Evolutionary conservation across 805 yeast species (phyloP), one percentile per base, ranked within the genome.

Genomic region (Candida yuanshanica): DNA sequence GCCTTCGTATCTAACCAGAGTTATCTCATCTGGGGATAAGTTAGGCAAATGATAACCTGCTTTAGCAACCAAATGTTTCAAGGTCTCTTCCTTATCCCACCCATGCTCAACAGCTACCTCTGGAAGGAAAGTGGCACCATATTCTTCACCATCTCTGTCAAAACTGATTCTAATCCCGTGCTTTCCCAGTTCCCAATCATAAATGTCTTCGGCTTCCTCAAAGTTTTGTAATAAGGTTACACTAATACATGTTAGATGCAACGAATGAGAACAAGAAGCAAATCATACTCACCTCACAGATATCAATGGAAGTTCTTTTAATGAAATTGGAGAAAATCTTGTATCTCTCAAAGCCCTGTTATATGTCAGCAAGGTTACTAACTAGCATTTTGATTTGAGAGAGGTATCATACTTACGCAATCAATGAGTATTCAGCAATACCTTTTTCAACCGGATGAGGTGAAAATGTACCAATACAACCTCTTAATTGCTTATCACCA

Each of bases 401-500:
- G 12, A 24, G 13, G 9, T 4, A 17, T 21, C 13, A 14, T 5
- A 20, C 60, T 43, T 41, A 57, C 35, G 90, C 79, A 27, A 71
- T 63, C 14, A 82, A 39, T 0, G 96, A 70, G 55, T 81, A 91
- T 29, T 70, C 68, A 18, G 65, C 58, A 4, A 89, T 70, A 0
- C 93, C 96, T 1, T 55, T 38, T 14, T 72, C 79, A 2, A 85
- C 50, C 0, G 72, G 68, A 42, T 73, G 59, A 13, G 74, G 63
- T 16, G 70, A 65, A 58, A 93, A 93, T 0, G 96, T 90, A 1
- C 99, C 99, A 41, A 91, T 93, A 56, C 99, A 91, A 0, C 99
- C 99, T 33, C 98, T 68, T 36, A 91, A 65, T 12, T 66, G 63
- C 20, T 62, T 56, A 1, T 60, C 54, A 9, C 45, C 56, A 20